Base-by-base conservation (phyloP, 352 stramenopile species). In the Globisporangium solare region DNA sequence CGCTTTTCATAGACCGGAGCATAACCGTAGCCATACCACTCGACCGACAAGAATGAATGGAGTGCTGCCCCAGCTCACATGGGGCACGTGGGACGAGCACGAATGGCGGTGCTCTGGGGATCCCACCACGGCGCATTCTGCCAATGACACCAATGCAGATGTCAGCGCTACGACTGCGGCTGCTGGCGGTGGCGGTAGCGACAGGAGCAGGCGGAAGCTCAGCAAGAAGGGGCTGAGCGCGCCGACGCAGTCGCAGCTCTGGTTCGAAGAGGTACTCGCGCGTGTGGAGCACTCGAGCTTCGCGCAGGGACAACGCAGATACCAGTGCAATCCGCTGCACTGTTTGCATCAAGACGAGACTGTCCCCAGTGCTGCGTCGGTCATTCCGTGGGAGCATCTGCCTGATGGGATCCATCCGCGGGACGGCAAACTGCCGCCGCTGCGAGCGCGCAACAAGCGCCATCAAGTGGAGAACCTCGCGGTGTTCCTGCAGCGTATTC, bases 391-490 rank as follows among this genome's bases (percentile, higher is more conserved):
- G 83, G 54, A 63, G 8, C 47, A 70, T 27, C 62, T 92, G 35
- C 83, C 83, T 2, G 58, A 70, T 7, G 79, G 83, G 21, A 88
- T 92, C 53, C 80, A 90, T 43, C 83, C 83, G 13, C 66, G 73
- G 32, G 76, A 89, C 35, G 83, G 83, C 55, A 82, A 89, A 43
- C 63, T 92, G 31, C 68, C 73, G 8, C 57, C 54, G 3, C 49
- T 75, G 32, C 76, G 80, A 51, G 73, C 76, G 46, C 70, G 67
- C 37, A 90, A 87, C 66, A 92, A 92, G 58, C 73, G 73, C 6
- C 78, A 81, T 2, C 83, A 92, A 64, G 80, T 92, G 35, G 83
- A 92, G 46, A 92, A 92, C 54, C 63, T 92, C 40, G 80, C 71
- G 3, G 64, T 90, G 5, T 89, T 89, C 40, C 73, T 92, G 41